These are phyloP conservation scores for Emmonsia crescens DNA, from an alignment of 2,329 filamentous ascomycete species.

Conservation along the genomic window DNA sequence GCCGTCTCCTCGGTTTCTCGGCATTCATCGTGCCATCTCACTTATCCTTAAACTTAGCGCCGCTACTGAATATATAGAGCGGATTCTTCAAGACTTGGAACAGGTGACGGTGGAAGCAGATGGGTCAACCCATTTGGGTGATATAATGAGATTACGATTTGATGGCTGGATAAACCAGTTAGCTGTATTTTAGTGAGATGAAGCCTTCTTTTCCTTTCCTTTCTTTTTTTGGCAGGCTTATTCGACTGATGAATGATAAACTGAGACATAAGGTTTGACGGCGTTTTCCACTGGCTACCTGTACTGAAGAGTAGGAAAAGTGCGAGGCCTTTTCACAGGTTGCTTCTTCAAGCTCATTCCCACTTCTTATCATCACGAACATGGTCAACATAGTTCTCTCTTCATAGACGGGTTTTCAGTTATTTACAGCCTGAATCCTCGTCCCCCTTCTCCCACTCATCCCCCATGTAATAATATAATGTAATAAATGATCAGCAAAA, in stretches of 20 bases:
- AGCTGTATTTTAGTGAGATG: neutral
- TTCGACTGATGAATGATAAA: neutral
- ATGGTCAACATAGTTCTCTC: too few species aligned
- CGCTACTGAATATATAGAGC: constrained; percentile 3
- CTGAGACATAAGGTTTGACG: neutral
- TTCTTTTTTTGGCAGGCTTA: neutral
- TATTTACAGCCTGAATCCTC: too few species aligned
- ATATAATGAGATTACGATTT: constrained; percentile 3
- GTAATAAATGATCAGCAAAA: too few species aligned
- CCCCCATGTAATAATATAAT: too few species aligned
- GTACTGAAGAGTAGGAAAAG: neutral
- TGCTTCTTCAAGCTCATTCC: neutral
- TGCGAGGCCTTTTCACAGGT: neutral
- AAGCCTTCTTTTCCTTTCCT: neutral
- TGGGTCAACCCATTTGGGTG: constrained; percentile 8
- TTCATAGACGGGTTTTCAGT: too few species aligned
- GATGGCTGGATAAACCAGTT: neutral
- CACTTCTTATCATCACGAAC: constrained; percentile 11
- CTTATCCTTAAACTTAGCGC: constrained; percentile 19
- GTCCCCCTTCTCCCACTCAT: too few species aligned
- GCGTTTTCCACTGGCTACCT: neutral
- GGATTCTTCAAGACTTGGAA: constrained; percentile 18
- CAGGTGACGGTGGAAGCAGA: constrained; percentile 11
- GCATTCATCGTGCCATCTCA: constrained; percentile 20
- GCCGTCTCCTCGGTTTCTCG: constrained; percentile 19